Evolutionary conservation across 2,329 filamentous ascomycete genomes (phyloP).

Genomic region (Atkinsonella hypoxylon): DNA sequence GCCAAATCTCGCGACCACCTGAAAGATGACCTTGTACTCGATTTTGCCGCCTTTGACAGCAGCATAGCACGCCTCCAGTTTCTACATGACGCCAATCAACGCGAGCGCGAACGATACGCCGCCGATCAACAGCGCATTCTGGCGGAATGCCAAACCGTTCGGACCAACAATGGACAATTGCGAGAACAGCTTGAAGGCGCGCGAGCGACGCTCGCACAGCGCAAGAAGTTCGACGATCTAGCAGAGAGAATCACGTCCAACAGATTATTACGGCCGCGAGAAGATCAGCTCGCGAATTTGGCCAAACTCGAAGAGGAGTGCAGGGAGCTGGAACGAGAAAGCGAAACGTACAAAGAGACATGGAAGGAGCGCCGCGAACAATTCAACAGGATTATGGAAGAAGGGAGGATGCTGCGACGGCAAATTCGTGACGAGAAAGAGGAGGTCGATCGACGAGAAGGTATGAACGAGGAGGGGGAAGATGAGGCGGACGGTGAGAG

Average conservation of each 20-base stretch:
- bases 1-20: constrained; percentile 39
- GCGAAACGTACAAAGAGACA: constrained; percentile 65
- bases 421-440: constrained; percentile 93
- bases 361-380: constrained; percentile 80
- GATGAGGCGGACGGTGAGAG: constrained; percentile 39
- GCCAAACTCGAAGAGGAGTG: constrained; percentile 82
- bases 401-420: constrained; percentile 74
- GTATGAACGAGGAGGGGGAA: constrained; percentile 60
- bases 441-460: constrained; percentile 78
- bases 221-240: constrained; percentile 78
- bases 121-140: constrained; percentile 70
- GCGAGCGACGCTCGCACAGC: constrained; percentile 60
- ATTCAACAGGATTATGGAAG: constrained; percentile 79
- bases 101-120: constrained; percentile 74
- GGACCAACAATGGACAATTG: constrained; percentile 60
- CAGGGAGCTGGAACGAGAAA: constrained; percentile 73
- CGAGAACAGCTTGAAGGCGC: constrained; percentile 66
- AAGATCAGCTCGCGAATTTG: constrained; percentile 68
- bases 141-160: constrained; percentile 64
- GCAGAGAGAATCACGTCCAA: constrained; percentile 80
- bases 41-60: constrained; percentile 80
- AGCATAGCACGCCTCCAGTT: constrained; percentile 82
- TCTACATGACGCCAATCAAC: constrained; percentile 68
- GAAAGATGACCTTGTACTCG: constrained; percentile 71
- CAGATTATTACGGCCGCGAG: constrained; percentile 65